Evolutionary conservation across 202 grass and related monocot genomes (phyloP).

Genomic region (Digitaria exilis): DNA sequence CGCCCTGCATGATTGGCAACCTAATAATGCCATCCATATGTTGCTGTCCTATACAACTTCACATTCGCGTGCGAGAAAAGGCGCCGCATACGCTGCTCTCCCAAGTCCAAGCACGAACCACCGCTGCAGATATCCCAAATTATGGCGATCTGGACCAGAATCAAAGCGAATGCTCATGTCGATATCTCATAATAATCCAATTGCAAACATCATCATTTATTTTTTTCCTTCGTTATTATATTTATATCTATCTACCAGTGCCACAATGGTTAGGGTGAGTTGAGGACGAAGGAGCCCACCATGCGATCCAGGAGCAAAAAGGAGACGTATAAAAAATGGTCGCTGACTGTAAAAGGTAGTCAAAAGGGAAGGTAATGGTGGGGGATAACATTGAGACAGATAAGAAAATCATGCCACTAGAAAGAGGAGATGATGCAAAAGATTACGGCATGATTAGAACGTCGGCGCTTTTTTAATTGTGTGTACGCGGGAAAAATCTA

Average conservation of each 20-base stretch:
- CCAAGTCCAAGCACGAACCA: background rate
- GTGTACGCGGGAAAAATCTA: constrained; percentile 5
- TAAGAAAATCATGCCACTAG: constrained; percentile 27
- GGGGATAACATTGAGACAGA: constrained; percentile 25
- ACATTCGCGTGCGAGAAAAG: constrained; percentile 12
- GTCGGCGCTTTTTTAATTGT: constrained; percentile 18
- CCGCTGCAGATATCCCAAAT: background rate
- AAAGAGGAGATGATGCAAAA: constrained; percentile 13
- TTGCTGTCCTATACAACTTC: constrained; percentile 14
- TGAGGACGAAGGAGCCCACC: constrained; percentile 9
- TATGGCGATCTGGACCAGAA: background rate
- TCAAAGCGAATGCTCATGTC: background rate
- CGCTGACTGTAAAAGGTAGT: background rate
- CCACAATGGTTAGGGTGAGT: background rate
- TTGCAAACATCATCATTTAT: background rate
- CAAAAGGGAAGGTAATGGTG: background rate
- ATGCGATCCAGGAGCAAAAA: constrained; percentile 26
- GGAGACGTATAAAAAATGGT: background rate
- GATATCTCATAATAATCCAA: background rate
- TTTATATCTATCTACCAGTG: background rate
- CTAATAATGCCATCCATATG: background rate
- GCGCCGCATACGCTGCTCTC: background rate
- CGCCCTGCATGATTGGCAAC: background rate
- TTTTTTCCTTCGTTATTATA: background rate
- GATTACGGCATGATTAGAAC: constrained; percentile 26